Conservation (phyloP, 2,329 filamentous ascomycete genomes). For the Hypocreales sp. region DNA sequence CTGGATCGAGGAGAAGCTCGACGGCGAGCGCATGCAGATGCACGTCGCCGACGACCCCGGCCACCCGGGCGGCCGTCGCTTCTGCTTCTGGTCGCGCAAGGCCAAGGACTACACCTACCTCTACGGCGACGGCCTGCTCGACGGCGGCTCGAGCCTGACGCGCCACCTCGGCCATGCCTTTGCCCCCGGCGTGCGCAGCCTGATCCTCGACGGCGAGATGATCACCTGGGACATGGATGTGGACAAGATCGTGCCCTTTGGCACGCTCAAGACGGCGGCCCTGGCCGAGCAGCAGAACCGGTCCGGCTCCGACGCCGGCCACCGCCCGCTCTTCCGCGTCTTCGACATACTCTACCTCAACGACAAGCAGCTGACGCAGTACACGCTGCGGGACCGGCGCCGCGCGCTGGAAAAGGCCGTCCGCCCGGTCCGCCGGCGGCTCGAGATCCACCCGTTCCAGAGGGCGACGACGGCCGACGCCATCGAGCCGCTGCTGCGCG, state of each 20-base stretch:
- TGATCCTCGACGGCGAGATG: conserved; percentile 97
- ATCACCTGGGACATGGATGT: conserved; percentile 88
- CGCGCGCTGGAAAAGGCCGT: conserved; percentile 61
- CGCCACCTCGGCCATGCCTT: conserved; percentile 69
- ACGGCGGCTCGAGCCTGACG: conserved; percentile 64
- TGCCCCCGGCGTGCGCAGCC: conserved; percentile 57
- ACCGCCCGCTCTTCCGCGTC: conserved; percentile 63
- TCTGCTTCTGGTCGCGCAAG: conserved; percentile 89
- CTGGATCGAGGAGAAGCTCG: conserved; percentile 96
- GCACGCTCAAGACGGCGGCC: conserved; percentile 84
- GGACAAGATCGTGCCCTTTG: conserved; percentile 77
- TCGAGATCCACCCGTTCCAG: conserved; percentile 68
- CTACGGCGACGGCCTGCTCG: conserved; percentile 64
- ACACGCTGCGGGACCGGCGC: conserved; percentile 68
- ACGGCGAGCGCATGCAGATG: conserved; percentile 93
- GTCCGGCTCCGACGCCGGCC: conserved; percentile 35
- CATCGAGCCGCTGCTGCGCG: conserved; percentile 65
- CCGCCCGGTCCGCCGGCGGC: conserved; percentile 51
- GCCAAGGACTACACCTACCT: conserved; percentile 94
- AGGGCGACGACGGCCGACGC: conserved; percentile 51
- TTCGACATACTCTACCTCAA: conserved; percentile 92
- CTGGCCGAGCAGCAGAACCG: conserved; percentile 54
- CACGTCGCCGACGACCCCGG: conserved; percentile 66
- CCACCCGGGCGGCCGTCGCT: conserved; percentile 53
- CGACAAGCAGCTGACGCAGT: conserved; percentile 60